Evolutionary conservation across 495 filamentous ascomycete species (phyloP).

Genomic region (Cercophora scortea): DNA sequence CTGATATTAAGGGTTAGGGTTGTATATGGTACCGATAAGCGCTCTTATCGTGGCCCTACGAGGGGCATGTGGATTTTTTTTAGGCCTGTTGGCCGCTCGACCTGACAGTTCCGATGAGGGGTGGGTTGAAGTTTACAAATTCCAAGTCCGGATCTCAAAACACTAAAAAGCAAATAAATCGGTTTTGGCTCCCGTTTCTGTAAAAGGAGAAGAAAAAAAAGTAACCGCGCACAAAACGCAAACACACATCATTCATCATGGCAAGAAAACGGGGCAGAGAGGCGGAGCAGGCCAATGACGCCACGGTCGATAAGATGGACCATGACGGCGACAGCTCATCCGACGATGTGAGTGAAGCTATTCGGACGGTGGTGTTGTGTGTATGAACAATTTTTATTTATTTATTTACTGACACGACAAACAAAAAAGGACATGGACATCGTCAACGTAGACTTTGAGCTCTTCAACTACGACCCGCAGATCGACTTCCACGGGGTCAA

Average conservation of each 20-base stretch:
- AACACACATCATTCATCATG: constrained; percentile 21
- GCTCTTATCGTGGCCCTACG: too few species aligned
- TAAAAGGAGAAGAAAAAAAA: background rate
- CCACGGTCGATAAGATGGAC: constrained; percentile 34
- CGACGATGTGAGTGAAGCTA: constrained; percentile 17
- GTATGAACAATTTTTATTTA: too few species aligned
- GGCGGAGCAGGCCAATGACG: constrained; percentile 32
- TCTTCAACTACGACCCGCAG: constrained; percentile 86
- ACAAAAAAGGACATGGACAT: constrained; percentile 74
- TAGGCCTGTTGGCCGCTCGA: too few species aligned
- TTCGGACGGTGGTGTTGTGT: background rate
- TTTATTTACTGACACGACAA: background rate
- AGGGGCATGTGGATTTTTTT: too few species aligned
- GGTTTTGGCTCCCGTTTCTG: background rate
- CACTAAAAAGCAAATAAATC: too few species aligned
- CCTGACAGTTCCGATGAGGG: too few species aligned
- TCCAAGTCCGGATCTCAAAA: too few species aligned
- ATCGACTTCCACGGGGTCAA: constrained; percentile 95
- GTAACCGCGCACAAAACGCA: background rate
- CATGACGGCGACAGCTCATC: constrained; percentile 40
- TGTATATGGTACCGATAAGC: too few species aligned
- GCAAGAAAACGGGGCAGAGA: constrained; percentile 42
- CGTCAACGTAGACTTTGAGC: constrained; percentile 95
- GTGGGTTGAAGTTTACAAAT: too few species aligned
- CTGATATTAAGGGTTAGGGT: too few species aligned